A percentile compares a stretch with the other conserved stretches of the same genome.
Conservation (phyloP, 2,329 filamentous ascomycete genomes). For the Coleophoma cylindrospora region DNA sequence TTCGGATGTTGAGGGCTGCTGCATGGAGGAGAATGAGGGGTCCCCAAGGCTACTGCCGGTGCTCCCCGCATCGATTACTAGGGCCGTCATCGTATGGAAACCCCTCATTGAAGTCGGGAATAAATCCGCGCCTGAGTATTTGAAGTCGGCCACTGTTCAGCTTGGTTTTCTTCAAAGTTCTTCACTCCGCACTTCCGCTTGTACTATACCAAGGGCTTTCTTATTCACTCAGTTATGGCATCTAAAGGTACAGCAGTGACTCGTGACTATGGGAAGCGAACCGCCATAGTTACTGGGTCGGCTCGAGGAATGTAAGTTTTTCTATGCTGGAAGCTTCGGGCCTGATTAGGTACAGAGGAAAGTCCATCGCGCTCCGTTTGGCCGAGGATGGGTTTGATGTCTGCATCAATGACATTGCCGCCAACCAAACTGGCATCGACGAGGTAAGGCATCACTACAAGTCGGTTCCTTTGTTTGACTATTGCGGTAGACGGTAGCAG, state of each 20-base stretch:
- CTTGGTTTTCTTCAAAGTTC: too few relatives aligned
- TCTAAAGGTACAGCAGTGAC: slow-evolving; percentile 18
- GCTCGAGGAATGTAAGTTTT: slow-evolving; percentile 31
- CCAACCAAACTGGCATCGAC: slow-evolving; percentile 46
- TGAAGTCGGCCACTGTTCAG: too few relatives aligned
- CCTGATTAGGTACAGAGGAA: slow-evolving; percentile 38
- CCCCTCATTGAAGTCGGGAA: too few relatives aligned
- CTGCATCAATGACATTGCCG: slow-evolving; percentile 57
- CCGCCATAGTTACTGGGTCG: slow-evolving; percentile 34
- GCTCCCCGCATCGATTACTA: too few relatives aligned
- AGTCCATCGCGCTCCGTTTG: slow-evolving; percentile 57
- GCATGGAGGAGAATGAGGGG: too few relatives aligned
- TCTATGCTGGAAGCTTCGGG: slow-evolving; percentile 11
- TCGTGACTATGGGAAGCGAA: slow-evolving; percentile 24
- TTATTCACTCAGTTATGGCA: background rate
- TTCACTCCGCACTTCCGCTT: too few relatives aligned
- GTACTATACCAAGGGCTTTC: too few relatives aligned
- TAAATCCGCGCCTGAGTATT: too few relatives aligned
- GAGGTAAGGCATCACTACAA: slow-evolving; percentile 28
- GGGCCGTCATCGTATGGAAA: too few relatives aligned
- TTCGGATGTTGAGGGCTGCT: too few relatives aligned
- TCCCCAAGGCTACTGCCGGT: too few relatives aligned
- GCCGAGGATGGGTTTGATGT: slow-evolving; percentile 62
- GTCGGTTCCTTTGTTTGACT: background rate
- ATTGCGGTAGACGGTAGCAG: slow-evolving; percentile 32